Evolutionary conservation across 495 filamentous ascomycete genomes (phyloP), one percentile per base, ranked within the genome.

Genomic region (Penicillium odoratum): DNA sequence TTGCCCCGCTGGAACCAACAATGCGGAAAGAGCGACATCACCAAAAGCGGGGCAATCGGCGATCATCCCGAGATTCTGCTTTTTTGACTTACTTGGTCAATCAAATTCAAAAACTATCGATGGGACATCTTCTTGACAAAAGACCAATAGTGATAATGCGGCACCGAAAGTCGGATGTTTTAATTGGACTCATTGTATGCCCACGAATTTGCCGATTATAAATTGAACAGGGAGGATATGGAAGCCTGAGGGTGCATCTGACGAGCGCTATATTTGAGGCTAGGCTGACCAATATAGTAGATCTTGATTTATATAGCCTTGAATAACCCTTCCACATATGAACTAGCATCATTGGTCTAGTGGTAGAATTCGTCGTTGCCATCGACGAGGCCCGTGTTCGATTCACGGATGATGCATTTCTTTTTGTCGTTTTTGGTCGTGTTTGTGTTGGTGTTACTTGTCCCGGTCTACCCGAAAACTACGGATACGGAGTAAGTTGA

Each of bases 321-420:
- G 21, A 9, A 9, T 15, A 1, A 4, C 0, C 0, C 0, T 29
- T 4, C 13, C 2, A 56, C 48, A 43, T 48, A 64, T 60, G 0
- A 55, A 70, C 53, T 48, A 73, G 78, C 78, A 77, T 78, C 74
- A 78, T 77, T 81, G 78, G 78, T 81, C 76, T 81, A 81, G 78
- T 81, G 78, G 78, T 81, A 80, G 76, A 81, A 81, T 81, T 80
- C 77, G 69, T 81, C 78, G 78, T 80, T 81, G 77, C 78, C 77
- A 81, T 81, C 78, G 78, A 81, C 69, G 78, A 80, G 78, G 75
- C 78, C 77, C 77, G 78, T 75, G 78, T 81, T 81, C 78, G 78
- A 81, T 80, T 81, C 78, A 75, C 78, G 77, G 76, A 77, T 78
- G 74, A 79, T 78, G 78, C 78, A 79, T 34, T 50, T 59, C 31